Base-by-base conservation (phyloP, 1,284 basidiomycete species). In the Cryptococcus sp. region DNA sequence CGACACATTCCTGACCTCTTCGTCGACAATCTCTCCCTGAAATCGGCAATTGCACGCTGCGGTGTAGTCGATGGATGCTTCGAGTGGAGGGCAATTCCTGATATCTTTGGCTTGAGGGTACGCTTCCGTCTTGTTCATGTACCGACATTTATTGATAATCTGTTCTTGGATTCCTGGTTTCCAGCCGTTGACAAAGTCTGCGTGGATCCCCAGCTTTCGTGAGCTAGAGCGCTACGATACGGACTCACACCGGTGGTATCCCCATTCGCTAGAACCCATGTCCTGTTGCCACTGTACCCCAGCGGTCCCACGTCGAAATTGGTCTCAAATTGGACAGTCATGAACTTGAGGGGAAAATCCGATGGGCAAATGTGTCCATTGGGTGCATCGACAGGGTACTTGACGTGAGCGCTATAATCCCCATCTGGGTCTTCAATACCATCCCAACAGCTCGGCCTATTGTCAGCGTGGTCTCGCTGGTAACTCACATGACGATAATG, bases 141-240 rank as follows among this genome's bases (percentile, higher is more conserved):
- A 63, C 32, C 59, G 53, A 45, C 61, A 62, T 16, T 60, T 52
- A 21, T 59, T 42, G 28, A 63, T 37, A 5, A 61, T 50, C n/a
- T 39, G 50, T 45, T 61, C 51, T 9, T 58, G 48, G n/a, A 48
- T 52, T 9, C 57, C 57, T 21, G 53, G 44, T 21, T 63, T 63
- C 61, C 59, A 63, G 16, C 59, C 61, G 25, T 63, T 63, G 56
- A 61, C 57, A 34, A 61, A 61, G 49, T 61, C 60, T 3, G 52
- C 57, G 39, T 61, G 60, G 37, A 61, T 59, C 32, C 60, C 57
- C 34, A 53, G 55, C 56, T 53, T 43, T 4, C 5, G 19, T 7
- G 11, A 23, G 3, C 5, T 43, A 14, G 19, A 23, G 25, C 21
- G 52, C 42, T 21, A 22, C 5, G 42, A 10, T 13, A 16, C n/a